Conservation (phyloP, 2,329 filamentous ascomycete genomes). For the Hypoxylon sp. region DNA sequence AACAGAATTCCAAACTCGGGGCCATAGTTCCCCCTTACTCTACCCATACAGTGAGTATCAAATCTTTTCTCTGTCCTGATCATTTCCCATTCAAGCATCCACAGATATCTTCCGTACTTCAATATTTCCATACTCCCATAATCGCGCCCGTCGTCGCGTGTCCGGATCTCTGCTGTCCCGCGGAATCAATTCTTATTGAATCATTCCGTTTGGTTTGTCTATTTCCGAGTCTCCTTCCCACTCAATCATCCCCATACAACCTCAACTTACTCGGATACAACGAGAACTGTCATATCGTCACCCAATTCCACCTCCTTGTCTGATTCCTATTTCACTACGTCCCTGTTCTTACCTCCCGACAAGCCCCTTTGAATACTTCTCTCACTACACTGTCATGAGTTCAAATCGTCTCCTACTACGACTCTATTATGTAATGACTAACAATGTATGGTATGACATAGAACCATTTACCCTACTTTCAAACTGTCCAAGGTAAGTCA, state of each 20-base stretch:
- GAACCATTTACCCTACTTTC: background rate
- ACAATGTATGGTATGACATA: constrained; percentile 2
- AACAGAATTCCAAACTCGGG: no score
- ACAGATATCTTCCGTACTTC: background rate
- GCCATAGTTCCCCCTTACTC: no score
- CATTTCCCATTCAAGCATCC: background rate
- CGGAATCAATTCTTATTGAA: background rate
- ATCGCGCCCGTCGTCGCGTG: background rate
- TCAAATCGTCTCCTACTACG: background rate
- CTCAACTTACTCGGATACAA: background rate
- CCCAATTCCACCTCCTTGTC: background rate
- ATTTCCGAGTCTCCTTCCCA: background rate
- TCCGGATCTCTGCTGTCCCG: background rate
- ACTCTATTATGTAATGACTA: background rate
- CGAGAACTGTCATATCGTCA: background rate
- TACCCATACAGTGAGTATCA: background rate
- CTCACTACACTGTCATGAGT: background rate
- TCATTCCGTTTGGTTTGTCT: background rate
- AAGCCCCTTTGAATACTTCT: background rate
- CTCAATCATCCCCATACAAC: background rate
- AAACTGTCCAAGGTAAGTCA: constrained; percentile 3
- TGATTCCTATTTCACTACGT: background rate
- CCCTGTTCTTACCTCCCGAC: background rate
- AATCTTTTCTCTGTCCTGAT: background rate
- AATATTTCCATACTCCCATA: background rate